phyloP scores from a whole-genome alignment of 225 moss, liverwort and hornwort genomes.

The Asterella californica region DNA sequence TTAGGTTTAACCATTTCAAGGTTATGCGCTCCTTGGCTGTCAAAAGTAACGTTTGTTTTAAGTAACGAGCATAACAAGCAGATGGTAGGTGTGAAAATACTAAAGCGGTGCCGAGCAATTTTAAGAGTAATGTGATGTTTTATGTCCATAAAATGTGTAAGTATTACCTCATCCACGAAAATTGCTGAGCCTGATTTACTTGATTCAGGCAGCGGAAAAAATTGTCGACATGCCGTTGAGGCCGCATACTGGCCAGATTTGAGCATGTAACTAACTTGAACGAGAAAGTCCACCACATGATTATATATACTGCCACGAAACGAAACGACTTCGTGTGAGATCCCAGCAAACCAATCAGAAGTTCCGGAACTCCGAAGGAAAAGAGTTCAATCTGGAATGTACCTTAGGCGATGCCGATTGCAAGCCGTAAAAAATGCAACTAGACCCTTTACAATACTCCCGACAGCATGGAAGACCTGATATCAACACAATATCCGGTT shows the following conservation, averaged over 20 bases:
- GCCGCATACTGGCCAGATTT: slow-evolving; percentile 65
- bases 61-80: background rate
- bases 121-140: background rate
- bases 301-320: slow-evolving; percentile 67
- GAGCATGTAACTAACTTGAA: slow-evolving; percentile 58
- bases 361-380: background rate
- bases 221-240: slow-evolving; percentile 51
- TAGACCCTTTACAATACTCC: slow-evolving; percentile 75
- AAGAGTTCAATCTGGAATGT: background rate
- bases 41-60: no score
- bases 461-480: slow-evolving; percentile 75
- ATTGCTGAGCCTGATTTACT: slow-evolving; percentile 22
- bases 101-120: background rate
- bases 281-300: slow-evolving; percentile 63
- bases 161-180: slow-evolving; percentile 31
- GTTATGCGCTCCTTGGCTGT: no score
- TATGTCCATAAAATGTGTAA: background rate
- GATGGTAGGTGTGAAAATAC: background rate
- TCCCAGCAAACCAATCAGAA: background rate
- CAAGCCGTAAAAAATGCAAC: slow-evolving; percentile 74
- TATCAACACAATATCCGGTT: background rate
- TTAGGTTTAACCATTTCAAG: no score
- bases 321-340: background rate
- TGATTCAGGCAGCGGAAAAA: slow-evolving; percentile 50
- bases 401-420: slow-evolving; percentile 91